A percentile compares a stretch with the other conserved stretches of the same genome.
These are phyloP conservation scores for Hura crepitans DNA, from an alignment of 441 rosid species.

Conservation along the genomic window DNA sequence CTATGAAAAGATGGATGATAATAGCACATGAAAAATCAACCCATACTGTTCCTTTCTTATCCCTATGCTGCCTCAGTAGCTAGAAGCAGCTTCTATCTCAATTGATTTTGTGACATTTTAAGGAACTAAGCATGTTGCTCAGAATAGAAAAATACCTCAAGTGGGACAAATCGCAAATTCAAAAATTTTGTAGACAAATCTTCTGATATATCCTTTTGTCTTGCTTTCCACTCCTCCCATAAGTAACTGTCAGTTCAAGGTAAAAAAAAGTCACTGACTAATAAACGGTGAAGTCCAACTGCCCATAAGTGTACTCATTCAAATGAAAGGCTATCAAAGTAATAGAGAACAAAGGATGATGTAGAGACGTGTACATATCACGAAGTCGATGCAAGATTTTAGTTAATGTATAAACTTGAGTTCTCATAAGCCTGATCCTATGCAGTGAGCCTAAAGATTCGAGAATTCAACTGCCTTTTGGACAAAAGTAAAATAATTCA, in stretches of 20 bases:
- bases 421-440: background rate
- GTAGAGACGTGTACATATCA: constrained; percentile 2
- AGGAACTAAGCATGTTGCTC: background rate
- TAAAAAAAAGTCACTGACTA: constrained; percentile 9
- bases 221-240: constrained; percentile 72
- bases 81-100: constrained; percentile 1
- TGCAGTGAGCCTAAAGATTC: background rate
- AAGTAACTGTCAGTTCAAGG: constrained; percentile 54
- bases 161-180: constrained; percentile 51
- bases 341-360: constrained; percentile 14
- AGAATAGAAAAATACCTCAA: constrained; percentile 51
- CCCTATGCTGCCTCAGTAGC: constrained; percentile 9
- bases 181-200: constrained; percentile 44
- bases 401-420: background rate
- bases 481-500: background rate
- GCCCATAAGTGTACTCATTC: constrained; percentile 11
- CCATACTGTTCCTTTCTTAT: constrained; percentile 2
- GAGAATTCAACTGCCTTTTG: background rate
- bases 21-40: background rate
- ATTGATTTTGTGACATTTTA: background rate
- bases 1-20: background rate
- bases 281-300: background rate
- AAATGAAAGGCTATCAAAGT: constrained; percentile 20
- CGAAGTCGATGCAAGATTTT: background rate
- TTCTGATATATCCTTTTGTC: constrained; percentile 39